These are phyloP conservation scores for Hymenotorrendiella dingleyae DNA, from an alignment of 2,329 filamentous ascomycete species.

Conservation along the genomic window DNA sequence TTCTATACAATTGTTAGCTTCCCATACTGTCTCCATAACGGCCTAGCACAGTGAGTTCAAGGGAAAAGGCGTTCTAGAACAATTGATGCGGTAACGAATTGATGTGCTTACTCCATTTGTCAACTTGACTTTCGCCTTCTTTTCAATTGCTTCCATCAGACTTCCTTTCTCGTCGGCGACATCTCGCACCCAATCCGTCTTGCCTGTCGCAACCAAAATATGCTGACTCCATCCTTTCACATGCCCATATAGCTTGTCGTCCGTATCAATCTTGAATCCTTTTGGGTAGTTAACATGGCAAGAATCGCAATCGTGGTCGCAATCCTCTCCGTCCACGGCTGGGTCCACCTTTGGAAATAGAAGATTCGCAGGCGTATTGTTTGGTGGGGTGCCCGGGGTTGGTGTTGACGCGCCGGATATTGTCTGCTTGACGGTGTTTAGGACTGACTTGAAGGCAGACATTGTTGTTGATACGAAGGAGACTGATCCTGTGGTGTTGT, in stretches of 20 bases:
- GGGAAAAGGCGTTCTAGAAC: too few relatives aligned
- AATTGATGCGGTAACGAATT: slow-evolving; percentile 14
- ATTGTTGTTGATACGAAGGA: too few relatives aligned
- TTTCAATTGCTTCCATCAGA: slow-evolving; percentile 69
- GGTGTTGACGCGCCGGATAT: slow-evolving; percentile 23
- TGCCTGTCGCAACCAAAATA: slow-evolving; percentile 87
- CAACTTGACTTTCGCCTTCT: slow-evolving; percentile 49
- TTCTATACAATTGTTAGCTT: slow-evolving; percentile 42
- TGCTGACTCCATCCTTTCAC: slow-evolving; percentile 87
- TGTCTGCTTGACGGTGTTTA: slow-evolving; percentile 22
- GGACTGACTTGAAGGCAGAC: slow-evolving; percentile 23
- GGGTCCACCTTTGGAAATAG: slow-evolving; percentile 73
- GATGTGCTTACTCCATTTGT: slow-evolving; percentile 56
- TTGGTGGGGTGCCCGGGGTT: slow-evolving; percentile 19
- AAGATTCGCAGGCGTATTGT: slow-evolving; percentile 16
- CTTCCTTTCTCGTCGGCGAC: slow-evolving; percentile 83
- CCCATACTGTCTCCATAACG: too few relatives aligned
- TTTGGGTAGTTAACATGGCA: slow-evolving; percentile 75
- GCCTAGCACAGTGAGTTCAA: too few relatives aligned
- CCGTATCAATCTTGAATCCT: slow-evolving; percentile 66
- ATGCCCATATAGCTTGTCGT: slow-evolving; percentile 75
- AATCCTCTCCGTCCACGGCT: slow-evolving; percentile 80
- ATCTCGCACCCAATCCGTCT: slow-evolving; percentile 89
- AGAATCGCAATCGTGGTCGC: slow-evolving; percentile 75
- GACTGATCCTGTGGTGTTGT: too few relatives aligned